A percentile compares a stretch with the other conserved stretches of the same genome.
phyloP scores from a whole-genome alignment of 306 rosid species.

The Inga oerstediana region DNA sequence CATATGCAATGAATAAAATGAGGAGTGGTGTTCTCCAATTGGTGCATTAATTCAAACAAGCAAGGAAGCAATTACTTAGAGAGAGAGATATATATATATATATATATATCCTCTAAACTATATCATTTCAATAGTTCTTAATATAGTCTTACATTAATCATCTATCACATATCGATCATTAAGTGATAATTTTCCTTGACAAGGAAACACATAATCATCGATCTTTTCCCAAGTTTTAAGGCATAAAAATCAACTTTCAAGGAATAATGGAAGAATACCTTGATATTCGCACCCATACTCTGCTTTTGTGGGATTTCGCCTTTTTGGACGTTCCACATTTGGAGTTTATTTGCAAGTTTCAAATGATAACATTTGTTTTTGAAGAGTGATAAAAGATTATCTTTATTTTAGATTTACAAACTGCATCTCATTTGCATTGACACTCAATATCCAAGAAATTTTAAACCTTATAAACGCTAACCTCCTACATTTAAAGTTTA shows the following conservation, averaged over 20 bases:
- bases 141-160: constrained; percentile 4
- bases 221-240: constrained; percentile 19
- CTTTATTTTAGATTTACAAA: no score
- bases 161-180: neutral
- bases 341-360: neutral
- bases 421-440: no score
- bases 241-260: constrained; percentile 26
- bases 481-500: constrained; percentile 54
- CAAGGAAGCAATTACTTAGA: no score
- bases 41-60: no score
- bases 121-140: constrained; percentile 11
- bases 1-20: no score
- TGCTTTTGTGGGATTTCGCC: constrained; percentile 45
- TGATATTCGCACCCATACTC: constrained; percentile 61
- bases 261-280: constrained; percentile 56
- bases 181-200: constrained; percentile 27
- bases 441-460: neutral
- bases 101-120: no score
- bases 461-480: constrained; percentile 33
- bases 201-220: neutral
- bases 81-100: no score
- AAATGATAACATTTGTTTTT: neutral
- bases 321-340: neutral
- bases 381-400: no score
- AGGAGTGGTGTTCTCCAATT: no score